Percentiles rank a stretch among this genome's conserved stretches.
Evolutionary conservation across 768 basidiomycete species (phyloP).

Genomic region (Mycena amicta): DNA sequence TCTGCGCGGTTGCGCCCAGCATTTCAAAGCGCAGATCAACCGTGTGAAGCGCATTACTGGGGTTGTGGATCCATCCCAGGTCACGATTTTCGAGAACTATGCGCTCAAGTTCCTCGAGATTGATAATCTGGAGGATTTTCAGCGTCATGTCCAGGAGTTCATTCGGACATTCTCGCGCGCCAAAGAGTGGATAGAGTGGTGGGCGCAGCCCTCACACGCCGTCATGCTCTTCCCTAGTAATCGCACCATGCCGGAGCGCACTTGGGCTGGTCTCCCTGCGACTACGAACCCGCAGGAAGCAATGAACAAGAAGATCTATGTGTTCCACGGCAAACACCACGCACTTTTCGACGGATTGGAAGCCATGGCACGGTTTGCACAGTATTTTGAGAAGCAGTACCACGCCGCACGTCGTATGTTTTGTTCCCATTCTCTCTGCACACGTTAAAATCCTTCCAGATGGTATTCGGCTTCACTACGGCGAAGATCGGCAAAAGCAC

Average conservation of each 20-base stretch:
- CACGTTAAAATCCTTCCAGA: too few relatives aligned
- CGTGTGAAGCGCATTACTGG: conserved; percentile 27
- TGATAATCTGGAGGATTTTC: conserved; percentile 16
- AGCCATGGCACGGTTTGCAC: neutral
- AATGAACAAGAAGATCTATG: conserved; percentile 23
- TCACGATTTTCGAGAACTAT: conserved; percentile 18
- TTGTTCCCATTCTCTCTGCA: neutral
- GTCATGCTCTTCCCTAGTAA: conserved; percentile 21
- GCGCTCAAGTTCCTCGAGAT: conserved; percentile 4
- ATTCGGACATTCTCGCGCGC: conserved; percentile 26
- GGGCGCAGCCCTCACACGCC: conserved; percentile 24
- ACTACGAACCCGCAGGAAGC: conserved; percentile 24
- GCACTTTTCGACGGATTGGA: neutral
- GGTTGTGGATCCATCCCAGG: conserved; percentile 22
- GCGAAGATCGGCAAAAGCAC: neutral
- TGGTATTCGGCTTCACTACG: neutral
- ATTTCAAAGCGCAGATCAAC: conserved; percentile 30
- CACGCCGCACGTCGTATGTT: neutral
- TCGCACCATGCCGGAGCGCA: conserved; percentile 6
- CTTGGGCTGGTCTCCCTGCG: conserved; percentile 19
- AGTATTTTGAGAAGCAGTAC: neutral
- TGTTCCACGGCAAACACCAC: neutral
- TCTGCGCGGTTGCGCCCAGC: conserved; percentile 35
- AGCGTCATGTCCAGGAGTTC: neutral
- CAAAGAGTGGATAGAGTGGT: conserved; percentile 37